Percentiles rank a stretch among this genome's conserved stretches.
These are phyloP conservation scores for Lichtheimia ornata DNA, from an alignment of 371 early-diverging fungal genomes.

Conservation along the genomic window DNA sequence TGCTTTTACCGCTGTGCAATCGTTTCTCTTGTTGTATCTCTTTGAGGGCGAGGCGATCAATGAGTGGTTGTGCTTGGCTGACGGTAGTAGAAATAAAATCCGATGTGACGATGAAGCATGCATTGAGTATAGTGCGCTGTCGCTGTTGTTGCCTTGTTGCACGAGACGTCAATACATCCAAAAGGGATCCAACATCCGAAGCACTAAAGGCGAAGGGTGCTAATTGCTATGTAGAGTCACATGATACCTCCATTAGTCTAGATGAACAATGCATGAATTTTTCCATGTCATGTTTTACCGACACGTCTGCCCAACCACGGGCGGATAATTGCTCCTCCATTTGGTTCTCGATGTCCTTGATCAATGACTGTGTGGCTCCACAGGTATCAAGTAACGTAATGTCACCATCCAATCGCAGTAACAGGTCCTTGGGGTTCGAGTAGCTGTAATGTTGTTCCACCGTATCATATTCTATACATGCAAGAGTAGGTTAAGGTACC, in stretches of 20 bases:
- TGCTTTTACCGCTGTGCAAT: conserved; percentile 18
- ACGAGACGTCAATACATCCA: conserved; percentile 12
- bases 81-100: conserved; percentile 14
- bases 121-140: conserved; percentile 11
- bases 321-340: conserved; percentile 10
- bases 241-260: neutral
- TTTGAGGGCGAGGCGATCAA: conserved; percentile 15
- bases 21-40: conserved; percentile 20
- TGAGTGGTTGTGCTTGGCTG: conserved; percentile 9
- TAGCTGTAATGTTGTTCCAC: conserved; percentile 24
- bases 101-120: conserved; percentile 13
- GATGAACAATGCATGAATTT: neutral
- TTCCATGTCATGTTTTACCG: conserved; percentile 8
- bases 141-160: conserved; percentile 1
- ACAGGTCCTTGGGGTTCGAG: conserved; percentile 19
- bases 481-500: neutral
- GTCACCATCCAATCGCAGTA: conserved; percentile 16
- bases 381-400: conserved; percentile 26
- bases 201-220: conserved; percentile 19
- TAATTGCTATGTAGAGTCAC: conserved; percentile 12
- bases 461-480: conserved; percentile 22
- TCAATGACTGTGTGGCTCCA: conserved; percentile 18
- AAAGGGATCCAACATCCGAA: conserved; percentile 12
- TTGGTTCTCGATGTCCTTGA: conserved; percentile 7
- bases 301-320: conserved; percentile 18